Evolutionary conservation across 345 rosid species (phyloP).

Genomic region (Eutrema heterophyllum): DNA sequence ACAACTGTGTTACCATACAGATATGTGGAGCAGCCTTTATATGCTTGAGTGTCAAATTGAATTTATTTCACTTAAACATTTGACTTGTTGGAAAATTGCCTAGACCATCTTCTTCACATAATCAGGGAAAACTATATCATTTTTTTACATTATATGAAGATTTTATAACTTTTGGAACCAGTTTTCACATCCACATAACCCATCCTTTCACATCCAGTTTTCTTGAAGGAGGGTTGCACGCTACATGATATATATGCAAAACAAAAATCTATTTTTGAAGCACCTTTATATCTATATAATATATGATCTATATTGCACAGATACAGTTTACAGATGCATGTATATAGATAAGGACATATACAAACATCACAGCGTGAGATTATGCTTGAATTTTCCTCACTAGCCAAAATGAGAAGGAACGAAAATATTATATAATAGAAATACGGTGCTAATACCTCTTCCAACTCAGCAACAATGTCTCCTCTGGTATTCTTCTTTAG

Average conservation of each 20-base stretch:
- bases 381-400: background rate
- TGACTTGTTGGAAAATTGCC: too few species aligned
- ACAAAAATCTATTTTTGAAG: too few species aligned
- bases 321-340: too few species aligned
- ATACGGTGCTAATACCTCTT: constrained; percentile 53
- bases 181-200: too few species aligned
- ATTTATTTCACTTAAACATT: too few species aligned
- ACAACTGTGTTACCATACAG: background rate
- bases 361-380: background rate
- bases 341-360: background rate
- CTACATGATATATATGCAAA: too few species aligned
- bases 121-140: too few species aligned
- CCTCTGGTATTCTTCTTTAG: constrained; percentile 70
- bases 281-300: background rate
- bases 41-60: background rate
- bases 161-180: too few species aligned
- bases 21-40: background rate
- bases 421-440: background rate
- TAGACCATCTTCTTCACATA: too few species aligned
- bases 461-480: constrained; percentile 71
- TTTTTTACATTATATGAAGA: too few species aligned
- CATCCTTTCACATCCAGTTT: too few species aligned
- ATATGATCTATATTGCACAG: background rate
- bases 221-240: too few species aligned
- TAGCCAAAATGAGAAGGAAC: background rate